phyloP scores from a whole-genome alignment of 306 rosid species.

The Trifolium pratense region DNA sequence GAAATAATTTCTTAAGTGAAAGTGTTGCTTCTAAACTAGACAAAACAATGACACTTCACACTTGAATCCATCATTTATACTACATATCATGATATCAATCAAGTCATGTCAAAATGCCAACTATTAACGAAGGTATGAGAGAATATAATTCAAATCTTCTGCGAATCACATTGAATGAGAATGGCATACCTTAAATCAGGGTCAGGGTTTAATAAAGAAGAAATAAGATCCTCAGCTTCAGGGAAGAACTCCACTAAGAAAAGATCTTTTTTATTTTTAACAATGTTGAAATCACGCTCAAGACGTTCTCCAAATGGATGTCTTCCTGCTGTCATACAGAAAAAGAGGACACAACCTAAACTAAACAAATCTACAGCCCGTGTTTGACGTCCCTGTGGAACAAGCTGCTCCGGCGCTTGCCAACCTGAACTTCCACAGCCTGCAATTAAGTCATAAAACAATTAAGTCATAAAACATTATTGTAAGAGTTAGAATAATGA shows the following conservation, averaged over 20 bases:
- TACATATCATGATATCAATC: constrained; percentile 36
- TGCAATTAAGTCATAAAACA: constrained; percentile 47
- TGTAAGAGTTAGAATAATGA: constrained; percentile 13
- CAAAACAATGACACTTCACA: neutral
- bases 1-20: constrained; percentile 16
- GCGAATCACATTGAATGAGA: constrained; percentile 3
- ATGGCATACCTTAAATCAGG: constrained; percentile 67
- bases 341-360: constrained; percentile 85
- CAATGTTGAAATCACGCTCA: constrained; percentile 84
- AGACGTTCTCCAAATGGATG: constrained; percentile 91
- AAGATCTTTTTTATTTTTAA: constrained; percentile 67
- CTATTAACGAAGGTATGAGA: neutral
- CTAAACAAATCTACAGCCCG: constrained; percentile 86
- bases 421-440: constrained; percentile 97
- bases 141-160: constrained; percentile 20
- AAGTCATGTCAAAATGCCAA: constrained; percentile 19
- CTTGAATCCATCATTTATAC: constrained; percentile 10
- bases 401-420: constrained; percentile 94
- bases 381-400: constrained; percentile 73
- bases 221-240: constrained; percentile 80
- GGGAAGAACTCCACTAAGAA: constrained; percentile 70
- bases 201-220: constrained; percentile 57
- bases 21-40: constrained; percentile 26
- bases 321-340: constrained; percentile 76
- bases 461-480: constrained; percentile 39